Percentiles rank a stretch among this genome's conserved stretches.
phyloP scores from a whole-genome alignment of 2,329 filamentous ascomycete species.

The Ascochyta rabiei region DNA sequence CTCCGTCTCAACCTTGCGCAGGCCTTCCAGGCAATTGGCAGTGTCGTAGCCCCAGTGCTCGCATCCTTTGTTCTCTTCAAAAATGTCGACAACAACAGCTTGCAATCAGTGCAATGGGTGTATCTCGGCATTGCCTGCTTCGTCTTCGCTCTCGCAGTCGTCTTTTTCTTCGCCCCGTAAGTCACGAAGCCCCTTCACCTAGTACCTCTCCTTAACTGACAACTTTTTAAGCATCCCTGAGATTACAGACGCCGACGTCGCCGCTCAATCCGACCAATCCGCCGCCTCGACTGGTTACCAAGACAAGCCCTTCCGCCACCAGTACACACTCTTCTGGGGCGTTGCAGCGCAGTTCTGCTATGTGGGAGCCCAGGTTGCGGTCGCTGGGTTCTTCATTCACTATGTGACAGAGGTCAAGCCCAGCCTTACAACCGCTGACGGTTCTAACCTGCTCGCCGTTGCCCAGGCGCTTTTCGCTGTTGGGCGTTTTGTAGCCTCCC shows the following conservation, averaged over 20 bases:
- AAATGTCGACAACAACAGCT: slow-evolving; percentile 50
- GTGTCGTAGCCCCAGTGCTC: slow-evolving; percentile 63
- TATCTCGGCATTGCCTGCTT: slow-evolving; percentile 67
- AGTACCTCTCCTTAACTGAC: neutral
- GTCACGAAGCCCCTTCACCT: slow-evolving; percentile 31
- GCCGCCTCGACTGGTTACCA: slow-evolving; percentile 45
- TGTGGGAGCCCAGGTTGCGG: slow-evolving; percentile 63
- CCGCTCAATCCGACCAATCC: slow-evolving; percentile 54
- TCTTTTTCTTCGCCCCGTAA: slow-evolving; percentile 62
- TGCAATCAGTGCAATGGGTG: slow-evolving; percentile 52
- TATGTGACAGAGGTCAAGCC: slow-evolving; percentile 52
- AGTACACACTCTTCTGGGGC: slow-evolving; percentile 60
- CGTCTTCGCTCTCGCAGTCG: slow-evolving; percentile 62
- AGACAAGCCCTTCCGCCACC: slow-evolving; percentile 51
- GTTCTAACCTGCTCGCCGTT: slow-evolving; percentile 53
- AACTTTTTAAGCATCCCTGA: slow-evolving; percentile 55
- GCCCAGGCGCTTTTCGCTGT: slow-evolving; percentile 63
- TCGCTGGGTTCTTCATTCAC: slow-evolving; percentile 54
- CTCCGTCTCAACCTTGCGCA: slow-evolving; percentile 65
- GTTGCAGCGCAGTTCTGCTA: slow-evolving; percentile 64
- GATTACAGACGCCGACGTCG: slow-evolving; percentile 63
- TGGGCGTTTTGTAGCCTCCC: slow-evolving; percentile 61
- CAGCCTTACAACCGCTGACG: slow-evolving; percentile 31
- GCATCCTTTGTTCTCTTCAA: slow-evolving; percentile 64
- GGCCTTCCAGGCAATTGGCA: slow-evolving; percentile 65